phyloP scores from a whole-genome alignment of 345 rosid species.

The Gossypium australe region DNA sequence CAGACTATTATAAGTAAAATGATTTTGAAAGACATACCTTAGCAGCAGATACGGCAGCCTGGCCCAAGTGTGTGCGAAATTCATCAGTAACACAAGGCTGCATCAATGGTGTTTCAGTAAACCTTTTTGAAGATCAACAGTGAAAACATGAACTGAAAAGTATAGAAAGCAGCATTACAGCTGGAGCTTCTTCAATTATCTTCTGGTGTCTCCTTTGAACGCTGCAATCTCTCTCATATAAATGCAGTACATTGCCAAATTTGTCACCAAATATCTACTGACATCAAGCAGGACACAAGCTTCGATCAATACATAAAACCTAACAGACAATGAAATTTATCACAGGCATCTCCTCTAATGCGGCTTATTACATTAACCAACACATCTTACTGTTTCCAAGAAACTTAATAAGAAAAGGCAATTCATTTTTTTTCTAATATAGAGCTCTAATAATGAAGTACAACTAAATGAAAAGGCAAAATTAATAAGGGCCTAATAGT shows the following conservation, averaged over 20 bases:
- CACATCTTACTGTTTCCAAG: neutral
- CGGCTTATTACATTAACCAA: constrained; percentile 2
- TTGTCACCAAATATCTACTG: constrained; percentile 82
- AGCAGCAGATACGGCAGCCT: constrained; percentile 92
- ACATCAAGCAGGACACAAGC: constrained; percentile 13
- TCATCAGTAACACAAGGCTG: constrained; percentile 78
- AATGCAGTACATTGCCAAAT: constrained; percentile 66
- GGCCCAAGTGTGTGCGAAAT: constrained; percentile 66
- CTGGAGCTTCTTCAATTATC: constrained; percentile 99
- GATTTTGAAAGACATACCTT: constrained; percentile 42
- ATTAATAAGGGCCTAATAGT: constrained; percentile 9
- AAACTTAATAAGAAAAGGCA: neutral
- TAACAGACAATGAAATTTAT: constrained; percentile 10
- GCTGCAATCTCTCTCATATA: constrained; percentile 93
- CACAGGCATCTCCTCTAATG: neutral
- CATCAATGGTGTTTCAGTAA: constrained; percentile 30
- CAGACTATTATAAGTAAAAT: constrained; percentile 5
- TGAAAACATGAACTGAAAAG: constrained; percentile 23
- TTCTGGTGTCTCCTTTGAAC: constrained; percentile 96
- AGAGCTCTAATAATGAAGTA: neutral
- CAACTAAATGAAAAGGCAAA: neutral
- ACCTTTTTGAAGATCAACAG: constrained; percentile 18
- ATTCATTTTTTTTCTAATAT: neutral
- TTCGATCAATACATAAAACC: constrained; percentile 13
- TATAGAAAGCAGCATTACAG: constrained; percentile 47